Base-by-base conservation (phyloP, 768 basidiomycete genomes). In the Rubroboletus satanas region DNA sequence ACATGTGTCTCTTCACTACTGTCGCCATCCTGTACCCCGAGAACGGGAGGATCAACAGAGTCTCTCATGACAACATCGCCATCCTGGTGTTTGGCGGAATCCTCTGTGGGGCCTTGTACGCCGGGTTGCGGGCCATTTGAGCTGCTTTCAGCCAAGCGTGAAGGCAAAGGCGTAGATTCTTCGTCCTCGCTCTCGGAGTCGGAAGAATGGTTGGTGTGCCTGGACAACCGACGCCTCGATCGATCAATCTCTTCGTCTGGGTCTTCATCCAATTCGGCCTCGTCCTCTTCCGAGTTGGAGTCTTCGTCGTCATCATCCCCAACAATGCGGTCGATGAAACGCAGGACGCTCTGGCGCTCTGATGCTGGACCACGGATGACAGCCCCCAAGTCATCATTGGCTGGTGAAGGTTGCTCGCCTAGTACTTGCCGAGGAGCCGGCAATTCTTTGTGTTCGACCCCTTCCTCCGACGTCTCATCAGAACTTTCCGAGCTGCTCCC, bases 201-300 rank as follows among this genome's bases (percentile, higher is more conserved):
- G 62, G 61, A 71, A 52, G 68, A 69, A 49, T 50, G 60, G 10
- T 26, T 56, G 61, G 58, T 71, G 63, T 32, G 77, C 67, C 57
- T 76, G 23, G 66, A 64, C 32, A 65, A 39, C 18, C 74, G 56
- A 67, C 74, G 50, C 69, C 62, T 61, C 63, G 58, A 49, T 66
- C 71, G 61, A 31, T 74, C 66, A 7, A 47, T 28, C 29, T 74
- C 71, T 18, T 67, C 62, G 5, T 74, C 71, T 14, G 71, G 55
- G 21, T 77, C 75, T 28, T 77, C 78, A 21, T 76, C 73, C 15
- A 74, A 72, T 36, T 74, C 73, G 15, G 71, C 74, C 45, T 76
- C 74, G 15, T 73, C 74, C 37, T 77, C 77, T 52, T 73, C 73
- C 12, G 74, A 72, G 9, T 71, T 66, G 17, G 64, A 54, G 21